Evolutionary conservation across 129 eudicot genomes (phyloP).

Genomic region (Artemisia tridentata): DNA sequence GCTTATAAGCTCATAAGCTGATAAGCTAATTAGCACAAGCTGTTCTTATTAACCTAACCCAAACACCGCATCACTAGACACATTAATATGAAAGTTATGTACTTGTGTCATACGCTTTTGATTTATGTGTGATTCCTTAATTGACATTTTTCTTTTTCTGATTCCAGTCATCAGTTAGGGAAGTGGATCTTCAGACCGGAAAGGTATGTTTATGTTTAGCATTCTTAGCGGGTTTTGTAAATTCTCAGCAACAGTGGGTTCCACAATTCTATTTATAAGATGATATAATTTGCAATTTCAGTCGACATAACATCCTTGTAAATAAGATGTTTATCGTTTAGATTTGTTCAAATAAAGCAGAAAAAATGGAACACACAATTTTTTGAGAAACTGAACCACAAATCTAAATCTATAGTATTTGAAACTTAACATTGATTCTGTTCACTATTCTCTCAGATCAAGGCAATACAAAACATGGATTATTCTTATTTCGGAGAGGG

Average conservation of each 20-base stretch:
- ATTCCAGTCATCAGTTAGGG: no score
- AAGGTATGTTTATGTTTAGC: constrained; percentile 48
- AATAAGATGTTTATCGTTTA: no score
- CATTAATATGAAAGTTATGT: not conserved
- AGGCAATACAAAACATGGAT: constrained; percentile 53
- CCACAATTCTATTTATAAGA: not conserved
- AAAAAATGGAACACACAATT: no score
- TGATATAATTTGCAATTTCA: not conserved
- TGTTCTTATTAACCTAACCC: no score
- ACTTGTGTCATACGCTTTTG: constrained; percentile 9
- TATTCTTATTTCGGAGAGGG: constrained; percentile 79
- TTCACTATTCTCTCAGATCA: no score
- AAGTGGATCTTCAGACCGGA: no score
- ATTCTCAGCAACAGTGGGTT: not conserved
- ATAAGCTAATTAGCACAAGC: no score
- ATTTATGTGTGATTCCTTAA: constrained; percentile 4
- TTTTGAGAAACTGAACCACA: not conserved
- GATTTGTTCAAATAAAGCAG: no score
- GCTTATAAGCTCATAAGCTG: no score
- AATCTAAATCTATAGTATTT: constrained; percentile 5
- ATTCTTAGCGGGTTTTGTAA: constrained; percentile 18
- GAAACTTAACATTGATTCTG: no score
- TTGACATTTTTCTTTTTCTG: no score
- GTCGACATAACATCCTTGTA: no score
- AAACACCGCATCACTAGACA: not conserved